Evolutionary conservation across 331 rosid species (phyloP), one percentile per base, ranked within the genome.

Genomic region (Saraca asoca): DNA sequence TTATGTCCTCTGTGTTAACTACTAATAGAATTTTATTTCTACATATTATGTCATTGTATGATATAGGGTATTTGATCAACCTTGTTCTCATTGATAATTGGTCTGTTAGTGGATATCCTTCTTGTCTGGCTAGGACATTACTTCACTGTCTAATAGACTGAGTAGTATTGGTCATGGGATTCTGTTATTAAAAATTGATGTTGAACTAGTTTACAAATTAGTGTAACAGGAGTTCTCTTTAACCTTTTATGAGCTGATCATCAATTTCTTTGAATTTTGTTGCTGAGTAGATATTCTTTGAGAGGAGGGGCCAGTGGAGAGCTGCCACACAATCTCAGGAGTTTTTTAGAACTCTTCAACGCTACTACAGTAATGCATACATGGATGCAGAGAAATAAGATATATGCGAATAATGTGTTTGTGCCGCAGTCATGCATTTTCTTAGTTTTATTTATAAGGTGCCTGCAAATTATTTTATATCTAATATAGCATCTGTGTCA

Each of bases 241-340:
- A 7, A 37, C 7, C 41, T 37, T 10, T 7, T 39, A 1, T 7
- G 43, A 7, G 9, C 43, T 39, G 43, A 8, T 39, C 5, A 39
- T 39, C 43, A 2, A 4, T 39, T 18, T 60, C 54, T 49, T 53
- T 58, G 33, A 12, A n/a, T 67, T n/a, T 72, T 38, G 29, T 45
- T 51, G 37, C 70, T 46, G 12, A 78, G 74, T 72, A 94, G 97
- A 86, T 94, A 81, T 94, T 94, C 78, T 94, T 91, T 5, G 91
- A 85, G 77, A 90, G 89, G 72, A 87, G 97, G 80, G 99, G 97
- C 52, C 97, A 94, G 57, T 94, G 99, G 97, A 90, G 84, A 73
- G 95, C 99, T 34, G 96, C 99, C 72, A 86, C 90, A 3, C 96
- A 94, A 72, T 90, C 97, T 15, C 99, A 94, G 70, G 99, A 94